Evolutionary conservation across 2,329 filamentous ascomycete species (phyloP).

Genomic region (Epichloe glyceriae): DNA sequence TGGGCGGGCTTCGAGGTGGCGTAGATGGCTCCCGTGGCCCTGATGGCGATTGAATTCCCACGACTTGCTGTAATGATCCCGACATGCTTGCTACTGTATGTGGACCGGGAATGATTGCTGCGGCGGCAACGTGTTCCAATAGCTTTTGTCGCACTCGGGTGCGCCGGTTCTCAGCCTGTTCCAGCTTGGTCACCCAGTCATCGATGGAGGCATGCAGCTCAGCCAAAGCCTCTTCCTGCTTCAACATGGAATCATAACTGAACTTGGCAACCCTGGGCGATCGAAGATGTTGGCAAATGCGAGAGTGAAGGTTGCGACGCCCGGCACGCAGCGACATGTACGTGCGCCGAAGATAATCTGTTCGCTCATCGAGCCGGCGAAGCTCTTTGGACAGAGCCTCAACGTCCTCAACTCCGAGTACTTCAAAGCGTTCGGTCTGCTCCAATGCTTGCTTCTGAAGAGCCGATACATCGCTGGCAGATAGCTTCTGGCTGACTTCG

Average conservation of each 20-base stretch:
- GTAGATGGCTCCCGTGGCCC: conserved; percentile 34
- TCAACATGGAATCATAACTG: conserved; percentile 61
- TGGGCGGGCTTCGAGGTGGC: conserved; percentile 21
- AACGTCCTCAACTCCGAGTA: conserved; percentile 49
- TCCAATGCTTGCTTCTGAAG: conserved; percentile 49
- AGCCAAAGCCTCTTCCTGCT: conserved; percentile 66
- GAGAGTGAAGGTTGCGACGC: conserved; percentile 60
- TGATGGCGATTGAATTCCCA: conserved; percentile 25
- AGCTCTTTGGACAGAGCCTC: conserved; percentile 60
- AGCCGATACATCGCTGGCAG: conserved; percentile 32
- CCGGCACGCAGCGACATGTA: conserved; percentile 64
- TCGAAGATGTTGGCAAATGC: conserved; percentile 66
- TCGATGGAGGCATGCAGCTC: conserved; percentile 69
- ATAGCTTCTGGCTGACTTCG: conserved; percentile 38
- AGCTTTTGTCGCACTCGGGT: conserved; percentile 66
- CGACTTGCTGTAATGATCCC: conserved; percentile 29
- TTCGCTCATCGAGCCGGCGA: conserved; percentile 61
- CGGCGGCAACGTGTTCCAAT: conserved; percentile 68
- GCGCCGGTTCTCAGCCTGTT: conserved; percentile 65
- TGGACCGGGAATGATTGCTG: conserved; percentile 35
- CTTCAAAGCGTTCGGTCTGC: conserved; percentile 50
- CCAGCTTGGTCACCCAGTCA: conserved; percentile 69
- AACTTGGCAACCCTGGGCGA: conserved; percentile 59
- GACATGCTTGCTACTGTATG: conserved; percentile 12
- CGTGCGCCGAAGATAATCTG: conserved; percentile 64